Percentiles rank a stretch among this genome's conserved stretches.
These are phyloP conservation scores for Thelephora ganbajun DNA, from an alignment of 768 basidiomycete species.

Conservation along the genomic window DNA sequence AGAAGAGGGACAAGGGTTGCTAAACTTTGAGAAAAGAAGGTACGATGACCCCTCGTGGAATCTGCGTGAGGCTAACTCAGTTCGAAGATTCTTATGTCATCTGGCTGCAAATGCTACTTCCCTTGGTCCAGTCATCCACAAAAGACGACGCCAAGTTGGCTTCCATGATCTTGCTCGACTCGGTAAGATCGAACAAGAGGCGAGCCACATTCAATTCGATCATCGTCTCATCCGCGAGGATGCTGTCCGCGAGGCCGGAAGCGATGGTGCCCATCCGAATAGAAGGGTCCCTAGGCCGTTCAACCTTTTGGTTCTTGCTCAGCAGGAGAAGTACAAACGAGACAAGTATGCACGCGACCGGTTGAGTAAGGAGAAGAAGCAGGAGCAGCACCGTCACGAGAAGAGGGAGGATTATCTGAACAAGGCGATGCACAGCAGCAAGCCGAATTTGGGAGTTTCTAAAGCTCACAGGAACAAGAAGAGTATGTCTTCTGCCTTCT, in stretches of 20 bases:
- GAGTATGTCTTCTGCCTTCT: conserved; percentile 70
- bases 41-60: conserved; percentile 17
- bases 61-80: neutral
- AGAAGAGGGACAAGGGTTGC: conserved; percentile 42
- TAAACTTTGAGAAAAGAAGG: conserved; percentile 80
- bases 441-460: conserved; percentile 35
- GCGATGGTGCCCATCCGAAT: conserved; percentile 20
- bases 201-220: conserved; percentile 48
- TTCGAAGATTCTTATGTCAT: conserved; percentile 49
- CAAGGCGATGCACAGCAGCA: conserved; percentile 49
- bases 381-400: conserved; percentile 61
- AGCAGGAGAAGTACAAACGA: conserved; percentile 73
- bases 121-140: conserved; percentile 24
- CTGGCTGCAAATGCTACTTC: conserved; percentile 42
- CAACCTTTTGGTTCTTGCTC: conserved; percentile 42
- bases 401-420: conserved; percentile 64
- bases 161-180: conserved; percentile 63
- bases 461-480: conserved; percentile 81
- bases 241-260: conserved; percentile 46
- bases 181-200: conserved; percentile 62
- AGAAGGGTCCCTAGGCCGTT: conserved; percentile 37
- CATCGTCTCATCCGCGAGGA: conserved; percentile 64
- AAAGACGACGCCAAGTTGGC: conserved; percentile 33
- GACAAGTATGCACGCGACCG: conserved; percentile 58
- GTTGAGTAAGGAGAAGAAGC: conserved; percentile 59